Evolutionary conservation across 2,329 filamentous ascomycete genomes (phyloP).

Genomic region (Didymella exigua): DNA sequence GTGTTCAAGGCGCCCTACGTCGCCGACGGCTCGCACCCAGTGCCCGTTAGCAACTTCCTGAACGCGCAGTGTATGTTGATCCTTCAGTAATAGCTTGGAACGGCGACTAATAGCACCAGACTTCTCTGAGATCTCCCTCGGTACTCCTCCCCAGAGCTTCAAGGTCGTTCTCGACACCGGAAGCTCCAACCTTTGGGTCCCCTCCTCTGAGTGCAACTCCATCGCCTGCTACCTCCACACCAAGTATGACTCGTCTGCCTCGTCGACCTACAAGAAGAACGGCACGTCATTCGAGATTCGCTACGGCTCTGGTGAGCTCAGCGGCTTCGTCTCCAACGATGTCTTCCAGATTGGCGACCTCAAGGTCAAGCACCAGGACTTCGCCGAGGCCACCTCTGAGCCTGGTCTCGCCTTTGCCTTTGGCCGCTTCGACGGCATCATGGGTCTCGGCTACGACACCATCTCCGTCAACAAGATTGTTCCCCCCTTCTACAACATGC

Average conservation of each 20-base stretch:
- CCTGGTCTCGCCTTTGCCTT: constrained; percentile 98
- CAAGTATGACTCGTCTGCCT: constrained; percentile 92
- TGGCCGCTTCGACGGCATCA: constrained; percentile 94
- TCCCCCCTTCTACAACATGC: constrained; percentile 95
- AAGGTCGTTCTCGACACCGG: constrained; percentile 99
- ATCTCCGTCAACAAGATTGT: constrained; percentile 97
- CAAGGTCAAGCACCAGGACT: constrained; percentile 85
- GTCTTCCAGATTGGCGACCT: constrained; percentile 86
- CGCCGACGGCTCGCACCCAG: constrained; percentile 71
- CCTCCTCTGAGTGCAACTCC: constrained; percentile 84
- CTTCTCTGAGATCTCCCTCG: constrained; percentile 95
- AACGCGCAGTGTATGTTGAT: constrained; percentile 89
- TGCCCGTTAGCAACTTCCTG: constrained; percentile 95
- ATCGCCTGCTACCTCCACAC: constrained; percentile 98
- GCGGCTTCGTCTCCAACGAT: constrained; percentile 92
- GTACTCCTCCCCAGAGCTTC: constrained; percentile 90
- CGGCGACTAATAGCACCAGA: constrained; percentile 56
- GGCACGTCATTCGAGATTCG: constrained; percentile 89
- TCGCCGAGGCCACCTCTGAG: constrained; percentile 94
- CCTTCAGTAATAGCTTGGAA: neutral
- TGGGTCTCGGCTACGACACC: constrained; percentile 91
- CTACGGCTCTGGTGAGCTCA: constrained; percentile 93
- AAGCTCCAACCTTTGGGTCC: constrained; percentile 99
- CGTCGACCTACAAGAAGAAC: constrained; percentile 92
- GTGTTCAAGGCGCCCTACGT: constrained; percentile 79